Evolutionary conservation across 2,329 filamentous ascomycete genomes (phyloP), one percentile per base, ranked within the genome.

Genomic region (Colletotrichum destructivum): DNA sequence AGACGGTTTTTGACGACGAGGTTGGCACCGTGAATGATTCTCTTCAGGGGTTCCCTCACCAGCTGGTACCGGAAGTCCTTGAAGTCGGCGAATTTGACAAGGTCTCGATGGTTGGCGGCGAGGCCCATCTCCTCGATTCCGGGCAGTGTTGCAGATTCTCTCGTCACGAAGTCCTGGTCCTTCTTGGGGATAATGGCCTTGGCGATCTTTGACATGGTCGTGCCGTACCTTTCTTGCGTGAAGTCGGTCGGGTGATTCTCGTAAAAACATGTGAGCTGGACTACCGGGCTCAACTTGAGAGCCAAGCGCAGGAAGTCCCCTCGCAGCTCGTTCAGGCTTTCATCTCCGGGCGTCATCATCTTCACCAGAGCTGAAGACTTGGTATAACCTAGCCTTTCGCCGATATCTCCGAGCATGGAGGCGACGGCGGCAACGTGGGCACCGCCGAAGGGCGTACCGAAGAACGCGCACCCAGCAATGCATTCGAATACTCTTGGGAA

Each of bases 21-120:
- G 5, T 78, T 78, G 0, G 81, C 82, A 0, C 78, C 78, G 5
- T 82, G 79, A 11, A 85, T 81, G 5, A 82, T 74, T 26, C 73
- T 79, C 67, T 84, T 83, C 4, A 85, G 49, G 0, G 78, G 80
- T 8, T 81, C 79, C 31, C 81, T 78, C 2, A 84, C 82, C 9
- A 82, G 74, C 13, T 81, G 76, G 16, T 78, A 84, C 12, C 78
- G 76, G 0, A 77, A 73, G 46, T 84, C 83, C 57, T 83, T 84
- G 12, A 80, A 79, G 47, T 82, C 81, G 13, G 83, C 79, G 21
- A 84, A 84, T 63, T 84, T 84, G 72, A 84, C 82, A 5, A 84
- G 76, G 59, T 83, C 79, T 35, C 83, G 77, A 63, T 85, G 83
- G 26, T 80, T 82, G 38, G 77, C 76, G 1, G 80, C 81, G 8